phyloP scores from a whole-genome alignment of 2,329 filamentous ascomycete genomes.

The Lachnellula suecica region DNA sequence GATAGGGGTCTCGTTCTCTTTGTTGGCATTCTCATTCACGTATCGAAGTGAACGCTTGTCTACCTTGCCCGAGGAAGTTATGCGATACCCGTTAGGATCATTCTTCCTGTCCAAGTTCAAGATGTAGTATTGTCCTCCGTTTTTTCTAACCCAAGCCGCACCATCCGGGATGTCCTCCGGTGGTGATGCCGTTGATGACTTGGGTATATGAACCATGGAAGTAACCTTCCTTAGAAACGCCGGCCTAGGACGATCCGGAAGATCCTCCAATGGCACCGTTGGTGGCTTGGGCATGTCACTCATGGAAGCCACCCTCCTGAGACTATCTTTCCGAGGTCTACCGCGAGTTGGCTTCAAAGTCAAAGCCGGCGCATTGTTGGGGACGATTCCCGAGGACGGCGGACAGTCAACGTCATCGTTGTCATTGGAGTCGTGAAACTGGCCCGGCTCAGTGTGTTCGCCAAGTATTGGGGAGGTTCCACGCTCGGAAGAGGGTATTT shows the following conservation, averaged over 20 bases:
- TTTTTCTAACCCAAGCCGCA: too few species aligned
- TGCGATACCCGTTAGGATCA: slow-evolving; percentile 4
- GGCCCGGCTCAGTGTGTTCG: background rate
- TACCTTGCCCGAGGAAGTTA: slow-evolving; percentile 8
- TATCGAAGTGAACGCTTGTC: slow-evolving; percentile 13
- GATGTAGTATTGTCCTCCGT: background rate
- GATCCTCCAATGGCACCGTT: background rate
- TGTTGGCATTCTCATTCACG: background rate
- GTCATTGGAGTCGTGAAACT: background rate
- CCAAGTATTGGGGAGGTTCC: background rate
- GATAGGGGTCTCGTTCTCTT: background rate
- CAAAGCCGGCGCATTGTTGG: background rate
- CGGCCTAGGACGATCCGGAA: too few species aligned
- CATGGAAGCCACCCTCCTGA: background rate
- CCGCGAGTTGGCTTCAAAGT: background rate
- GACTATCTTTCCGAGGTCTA: background rate
- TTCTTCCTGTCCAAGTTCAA: background rate
- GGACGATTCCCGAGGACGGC: background rate
- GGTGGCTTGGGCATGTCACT: background rate
- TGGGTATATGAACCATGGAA: too few species aligned
- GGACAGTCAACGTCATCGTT: background rate
- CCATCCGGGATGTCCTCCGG: too few species aligned
- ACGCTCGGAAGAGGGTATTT: background rate
- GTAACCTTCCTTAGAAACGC: too few species aligned
- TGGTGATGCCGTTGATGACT: too few species aligned